These are phyloP conservation scores for Acanthamoeba healyi DNA, from an alignment of 208 protist species.

Conservation along the genomic window DNA sequence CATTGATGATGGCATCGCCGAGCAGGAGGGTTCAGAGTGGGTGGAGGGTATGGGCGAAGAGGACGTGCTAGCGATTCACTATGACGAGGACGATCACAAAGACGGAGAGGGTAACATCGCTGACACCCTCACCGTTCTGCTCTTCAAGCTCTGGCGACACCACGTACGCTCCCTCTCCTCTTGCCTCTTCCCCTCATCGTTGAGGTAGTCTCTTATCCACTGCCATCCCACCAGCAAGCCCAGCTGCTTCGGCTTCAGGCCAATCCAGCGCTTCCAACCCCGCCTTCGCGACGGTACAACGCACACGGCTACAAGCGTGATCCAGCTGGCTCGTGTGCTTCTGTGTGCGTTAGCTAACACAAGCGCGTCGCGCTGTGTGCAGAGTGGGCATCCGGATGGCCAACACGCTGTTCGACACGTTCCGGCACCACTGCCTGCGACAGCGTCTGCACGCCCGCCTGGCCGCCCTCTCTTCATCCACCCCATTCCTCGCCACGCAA, in stretches of 20 bases:
- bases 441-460: conserved; percentile 4
- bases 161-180: neutral
- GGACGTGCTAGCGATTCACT: neutral
- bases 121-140: conserved; percentile 14
- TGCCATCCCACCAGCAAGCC: neutral
- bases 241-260: neutral
- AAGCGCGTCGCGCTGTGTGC: neutral
- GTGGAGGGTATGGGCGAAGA: conserved; percentile 29
- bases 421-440: conserved; percentile 13
- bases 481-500: neutral
- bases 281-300: neutral
- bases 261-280: neutral
- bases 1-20: too few species aligned
- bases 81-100: neutral
- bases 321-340: too few species aligned
- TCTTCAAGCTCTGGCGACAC: conserved; percentile 38
- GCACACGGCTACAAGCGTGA: too few species aligned
- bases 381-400: conserved; percentile 9
- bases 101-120: conserved; percentile 32
- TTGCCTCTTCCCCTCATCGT: neutral
- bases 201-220: neutral
- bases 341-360: too few species aligned
- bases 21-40: conserved; percentile 16
- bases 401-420: conserved; percentile 7
- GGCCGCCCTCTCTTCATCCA: neutral